Evolutionary conservation across 441 rosid genomes (phyloP).

Genomic region (Syzygium malaccense): DNA sequence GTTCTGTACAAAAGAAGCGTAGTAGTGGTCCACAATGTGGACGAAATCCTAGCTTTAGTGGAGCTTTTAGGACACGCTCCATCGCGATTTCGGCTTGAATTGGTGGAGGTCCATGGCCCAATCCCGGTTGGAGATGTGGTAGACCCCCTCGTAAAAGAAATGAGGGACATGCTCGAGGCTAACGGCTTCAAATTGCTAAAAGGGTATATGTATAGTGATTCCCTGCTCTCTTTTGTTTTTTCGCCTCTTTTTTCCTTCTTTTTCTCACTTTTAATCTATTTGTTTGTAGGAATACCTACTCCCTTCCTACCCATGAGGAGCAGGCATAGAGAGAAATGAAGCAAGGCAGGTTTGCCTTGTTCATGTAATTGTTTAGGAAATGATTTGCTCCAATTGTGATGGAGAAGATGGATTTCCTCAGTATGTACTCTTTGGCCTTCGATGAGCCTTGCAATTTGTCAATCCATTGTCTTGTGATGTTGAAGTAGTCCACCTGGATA

Average conservation of each 20-base stretch:
- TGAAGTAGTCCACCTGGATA: conserved; percentile 73
- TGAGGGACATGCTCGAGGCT: not conserved
- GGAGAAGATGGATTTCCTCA: conserved; percentile 65
- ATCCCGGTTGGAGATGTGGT: not conserved
- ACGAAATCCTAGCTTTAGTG: too few species aligned
- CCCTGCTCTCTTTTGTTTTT: not conserved
- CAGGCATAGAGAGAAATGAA: too few species aligned
- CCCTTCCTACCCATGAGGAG: not conserved
- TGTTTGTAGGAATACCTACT: not conserved
- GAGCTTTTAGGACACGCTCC: too few species aligned
- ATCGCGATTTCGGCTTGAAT: too few species aligned
- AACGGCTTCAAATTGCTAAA: not conserved
- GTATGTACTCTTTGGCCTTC: conserved; percentile 53
- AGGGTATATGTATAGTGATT: not conserved
- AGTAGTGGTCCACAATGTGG: too few species aligned
- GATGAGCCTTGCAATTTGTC: conserved; percentile 52
- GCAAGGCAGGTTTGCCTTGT: too few species aligned
- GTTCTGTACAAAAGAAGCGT: too few species aligned
- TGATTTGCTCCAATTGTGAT: conserved; percentile 86
- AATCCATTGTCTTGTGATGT: conserved; percentile 60
- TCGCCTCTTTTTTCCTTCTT: too few species aligned
- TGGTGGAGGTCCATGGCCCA: not conserved
- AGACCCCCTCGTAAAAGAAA: too few species aligned
- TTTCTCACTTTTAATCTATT: not conserved
- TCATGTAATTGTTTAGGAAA: conserved; percentile 73